Evolutionary conservation across 352 stramenopile genomes (phyloP).

Genomic region (Halophytophthora polymorphica): DNA sequence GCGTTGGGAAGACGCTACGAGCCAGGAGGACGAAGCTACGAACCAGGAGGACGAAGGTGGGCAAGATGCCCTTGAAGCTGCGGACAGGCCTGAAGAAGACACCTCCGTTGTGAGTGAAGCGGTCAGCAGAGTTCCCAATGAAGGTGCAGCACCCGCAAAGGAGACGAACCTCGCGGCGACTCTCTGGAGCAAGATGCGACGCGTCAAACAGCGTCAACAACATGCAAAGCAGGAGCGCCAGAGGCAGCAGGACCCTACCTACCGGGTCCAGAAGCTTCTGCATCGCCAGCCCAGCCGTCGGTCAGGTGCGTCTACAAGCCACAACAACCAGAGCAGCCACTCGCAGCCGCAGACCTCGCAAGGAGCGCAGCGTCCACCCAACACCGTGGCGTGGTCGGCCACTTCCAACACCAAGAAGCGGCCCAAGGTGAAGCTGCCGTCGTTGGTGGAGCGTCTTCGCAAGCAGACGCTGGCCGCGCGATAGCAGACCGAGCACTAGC

Average conservation of each 20-base stretch:
- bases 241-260: constrained; percentile 44
- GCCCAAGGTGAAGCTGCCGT: constrained; percentile 67
- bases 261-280: constrained; percentile 56
- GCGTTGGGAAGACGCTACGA: neutral
- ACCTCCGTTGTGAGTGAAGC: neutral
- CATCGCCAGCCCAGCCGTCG: constrained; percentile 17
- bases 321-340: constrained; percentile 17
- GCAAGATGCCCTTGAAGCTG: constrained; percentile 4
- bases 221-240: constrained; percentile 31
- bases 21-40: neutral
- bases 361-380: constrained; percentile 8
- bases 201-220: constrained; percentile 43
- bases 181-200: constrained; percentile 71
- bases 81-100: constrained; percentile 5
- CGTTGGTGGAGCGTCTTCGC: constrained; percentile 65
- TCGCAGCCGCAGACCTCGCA: constrained; percentile 1
- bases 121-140: neutral
- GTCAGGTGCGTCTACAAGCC: constrained; percentile 2
- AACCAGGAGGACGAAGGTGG: constrained; percentile 9
- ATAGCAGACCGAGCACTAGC: constrained; percentile 3
- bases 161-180: constrained; percentile 35
- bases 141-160: constrained; percentile 2
- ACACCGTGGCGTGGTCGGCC: constrained; percentile 43
- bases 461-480: constrained; percentile 60
- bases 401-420: constrained; percentile 46